Evolutionary conservation across 2,329 filamentous ascomycete genomes (phyloP), one percentile per base, ranked within the genome.

Genomic region (Pseudogymnoascus sp.): DNA sequence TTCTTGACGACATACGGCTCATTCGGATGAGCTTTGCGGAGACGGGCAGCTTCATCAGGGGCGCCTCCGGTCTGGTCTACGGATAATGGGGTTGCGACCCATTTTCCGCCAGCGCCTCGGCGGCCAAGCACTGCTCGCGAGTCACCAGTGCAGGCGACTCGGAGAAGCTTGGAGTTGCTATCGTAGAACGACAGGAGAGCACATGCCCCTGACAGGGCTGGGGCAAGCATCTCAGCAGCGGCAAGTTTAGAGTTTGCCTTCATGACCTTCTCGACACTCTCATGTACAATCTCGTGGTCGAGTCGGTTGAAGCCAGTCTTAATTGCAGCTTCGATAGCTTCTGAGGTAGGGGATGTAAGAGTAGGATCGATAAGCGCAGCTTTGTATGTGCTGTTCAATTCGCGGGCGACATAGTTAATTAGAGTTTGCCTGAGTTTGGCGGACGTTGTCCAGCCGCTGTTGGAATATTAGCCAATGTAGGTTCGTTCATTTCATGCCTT

Each of bases 121-220:
- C 92, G 88, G 11, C 94, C 94, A 8, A 99, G 83, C 2, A 99
- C 91, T 14, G 94, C 94, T 45, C 94, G 86, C n/a, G 92, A 97
- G 75, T 99, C 94, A 62, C 94, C 94, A 0, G 94, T 96, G 74
- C 92, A 96, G 9, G 94, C 94, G 11, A 97, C 91, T n/a, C 92
- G 86, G 14, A 99, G 82, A 41, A 94, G 85, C 72, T 96, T 92
- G 45, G 89, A 89, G 60, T 84, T 84, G 71, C 87, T 92, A 73
- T 99, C 93, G 76, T 97, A 99, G 77, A 99, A 99, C 5, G 92
- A 96, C 8, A 99, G 83, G 5, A 99, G 84, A 41, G 94, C 95
- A 73, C 94, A 99, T 1, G 95, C 97, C n/a, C 94, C 94, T 2
- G 94, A 97, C 23, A 97, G 81, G 5, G 94, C 95, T 7, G 94